Base-by-base conservation (phyloP, 2,329 filamentous ascomycete species). In the Cladobotryum protrusum region DNA sequence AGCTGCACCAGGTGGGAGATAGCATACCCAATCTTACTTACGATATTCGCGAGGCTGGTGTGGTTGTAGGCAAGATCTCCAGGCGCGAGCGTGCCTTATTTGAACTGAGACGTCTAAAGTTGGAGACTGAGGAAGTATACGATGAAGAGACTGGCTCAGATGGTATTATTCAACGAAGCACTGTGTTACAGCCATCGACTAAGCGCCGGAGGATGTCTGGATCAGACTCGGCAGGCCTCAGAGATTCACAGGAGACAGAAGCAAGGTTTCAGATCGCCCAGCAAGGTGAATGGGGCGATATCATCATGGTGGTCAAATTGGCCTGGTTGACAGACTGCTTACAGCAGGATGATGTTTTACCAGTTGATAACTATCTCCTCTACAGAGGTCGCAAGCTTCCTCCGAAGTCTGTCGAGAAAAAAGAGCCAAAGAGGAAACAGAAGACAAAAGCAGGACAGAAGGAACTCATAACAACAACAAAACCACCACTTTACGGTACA, bases 21-120 rank as follows among this genome's bases (percentile, higher is more conserved):
- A 75, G 75, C 18, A 78, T 95, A 9, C 72, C 77, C 4, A 76
- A 75, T 0, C 63, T 93, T 47, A 91, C 88, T 0, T 84, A 85
- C 52, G 80, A 92, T 63, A 72, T 86, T 47, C 72, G 74, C 13
- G 86, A 92, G 65, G 89, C 89, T 1, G 74, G 79, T 4, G 66
- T 96, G 3, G 74, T 96, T 2, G 64, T 97, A 29, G 89, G 87
- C 2, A 88, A 83, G 56, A 76, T 95, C 33, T 75, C 75, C 1
- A 84, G 81, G 49, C 83, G 80, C 56, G 78, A 82, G 59, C 78
- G 92, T 15, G 89, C 89, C 1, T 74, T 79, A 43, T 83, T 95
- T 58, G 92, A 97, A 67, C 71, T 97, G 53, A 77, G 88, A 47
- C 77, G 80, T 6, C 77, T 81, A 42, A 83, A 82, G 13, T 58